These are phyloP conservation scores for Coemansia sp. DNA, from an alignment of 192 early-diverging fungal species.

Conservation along the genomic window DNA sequence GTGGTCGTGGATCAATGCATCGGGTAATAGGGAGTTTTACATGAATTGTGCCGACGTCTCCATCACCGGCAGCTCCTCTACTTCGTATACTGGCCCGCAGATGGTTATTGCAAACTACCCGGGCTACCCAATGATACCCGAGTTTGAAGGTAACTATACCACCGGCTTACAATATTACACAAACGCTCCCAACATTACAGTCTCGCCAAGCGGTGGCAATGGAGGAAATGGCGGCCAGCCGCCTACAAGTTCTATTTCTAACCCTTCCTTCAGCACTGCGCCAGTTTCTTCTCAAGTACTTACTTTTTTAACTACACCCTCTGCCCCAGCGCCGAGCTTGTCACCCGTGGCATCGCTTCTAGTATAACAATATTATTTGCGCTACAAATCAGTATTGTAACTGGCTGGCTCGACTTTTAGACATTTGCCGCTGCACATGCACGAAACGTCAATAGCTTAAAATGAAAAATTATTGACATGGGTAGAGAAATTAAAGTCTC, in stretches of 20 bases:
- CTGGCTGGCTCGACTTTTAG: too few relatives aligned
- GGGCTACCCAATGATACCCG: conserved; percentile 38
- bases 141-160: conserved; percentile 21
- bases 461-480: too few relatives aligned
- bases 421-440: too few relatives aligned
- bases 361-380: too few relatives aligned
- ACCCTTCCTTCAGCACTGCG: background rate
- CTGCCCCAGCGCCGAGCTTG: too few relatives aligned
- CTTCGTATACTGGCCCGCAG: conserved; percentile 4
- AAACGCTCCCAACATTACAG: conserved; percentile 6
- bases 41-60: conserved; percentile 28
- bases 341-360: too few relatives aligned
- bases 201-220: conserved; percentile 12
- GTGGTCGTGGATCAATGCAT: conserved; percentile 59
- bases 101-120: conserved; percentile 13
- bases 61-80: background rate
- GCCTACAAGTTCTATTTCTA: too few relatives aligned
- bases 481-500: too few relatives aligned
- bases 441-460: too few relatives aligned
- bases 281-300: background rate
- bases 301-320: background rate
- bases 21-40: conserved; percentile 51
- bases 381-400: too few relatives aligned
- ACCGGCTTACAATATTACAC: conserved; percentile 5
- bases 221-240: background rate